Percentiles rank a stretch among this genome's conserved stretches.
phyloP scores from a whole-genome alignment of 169 alveolate genomes.

The Cryptosporidium sp. region DNA sequence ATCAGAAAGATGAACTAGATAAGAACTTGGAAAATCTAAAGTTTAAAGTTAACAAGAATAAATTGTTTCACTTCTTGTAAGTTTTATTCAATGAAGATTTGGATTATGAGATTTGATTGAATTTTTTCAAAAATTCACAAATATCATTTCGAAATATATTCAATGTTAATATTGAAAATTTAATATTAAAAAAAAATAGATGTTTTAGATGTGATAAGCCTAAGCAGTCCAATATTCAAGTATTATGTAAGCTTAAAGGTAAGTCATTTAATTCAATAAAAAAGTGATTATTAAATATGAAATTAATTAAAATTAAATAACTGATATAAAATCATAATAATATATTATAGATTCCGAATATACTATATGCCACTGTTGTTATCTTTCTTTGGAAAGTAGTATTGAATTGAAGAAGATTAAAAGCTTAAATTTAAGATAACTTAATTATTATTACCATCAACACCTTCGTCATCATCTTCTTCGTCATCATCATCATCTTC shows the following conservation, averaged over 20 bases:
- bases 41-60: constrained; percentile 19
- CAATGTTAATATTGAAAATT: not conserved
- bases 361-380: constrained; percentile 64
- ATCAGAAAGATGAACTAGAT: constrained; percentile 38
- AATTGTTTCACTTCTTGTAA: constrained; percentile 57
- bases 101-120: not conserved
- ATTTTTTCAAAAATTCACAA: too few relatives aligned
- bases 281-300: not conserved
- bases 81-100: not conserved
- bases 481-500: constrained; percentile 15
- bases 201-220: constrained; percentile 75
- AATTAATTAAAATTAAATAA: not conserved
- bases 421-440: not conserved
- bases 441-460: not conserved
- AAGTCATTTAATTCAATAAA: not conserved
- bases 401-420: constrained; percentile 26
- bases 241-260: constrained; percentile 58
- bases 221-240: constrained; percentile 63
- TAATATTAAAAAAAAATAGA: not conserved
- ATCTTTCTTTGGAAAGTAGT: constrained; percentile 45
- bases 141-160: not conserved
- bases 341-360: constrained; percentile 12
- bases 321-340: not conserved
- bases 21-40: constrained; percentile 37
- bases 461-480: not conserved